phyloP scores from a whole-genome alignment of 495 filamentous ascomycete species.

The Aspergillus sclerotioniger region DNA sequence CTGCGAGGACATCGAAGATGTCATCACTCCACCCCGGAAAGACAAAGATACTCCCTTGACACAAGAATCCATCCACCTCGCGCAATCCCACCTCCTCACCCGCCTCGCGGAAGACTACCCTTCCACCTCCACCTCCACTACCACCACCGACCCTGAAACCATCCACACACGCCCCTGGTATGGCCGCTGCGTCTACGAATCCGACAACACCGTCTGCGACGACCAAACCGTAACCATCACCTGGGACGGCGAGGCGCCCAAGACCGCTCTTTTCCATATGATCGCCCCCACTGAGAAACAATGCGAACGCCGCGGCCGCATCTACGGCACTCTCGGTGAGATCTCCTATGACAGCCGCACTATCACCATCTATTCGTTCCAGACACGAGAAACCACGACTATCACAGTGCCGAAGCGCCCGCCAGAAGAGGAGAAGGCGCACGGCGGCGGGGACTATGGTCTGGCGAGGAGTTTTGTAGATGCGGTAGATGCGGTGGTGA shows the following conservation, averaged over 20 bases:
- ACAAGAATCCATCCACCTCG: constrained; percentile 11
- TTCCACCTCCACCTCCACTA: constrained; percentile 31
- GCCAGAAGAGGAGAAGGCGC: constrained; percentile 40
- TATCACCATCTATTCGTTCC: constrained; percentile 46
- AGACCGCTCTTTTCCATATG: constrained; percentile 92
- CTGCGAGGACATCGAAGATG: constrained; percentile 84
- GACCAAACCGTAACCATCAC: constrained; percentile 83
- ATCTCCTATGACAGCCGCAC: constrained; percentile 63
- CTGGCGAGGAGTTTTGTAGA: constrained; percentile 74
- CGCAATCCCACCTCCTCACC: constrained; percentile 30
- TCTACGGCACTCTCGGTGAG: constrained; percentile 86
- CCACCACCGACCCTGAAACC: constrained; percentile 42
- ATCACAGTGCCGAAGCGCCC: constrained; percentile 37
- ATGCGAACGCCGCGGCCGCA: constrained; percentile 74
- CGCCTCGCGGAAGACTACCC: constrained; percentile 69
- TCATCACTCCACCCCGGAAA: constrained; percentile 9
- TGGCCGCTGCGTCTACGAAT: constrained; percentile 90
- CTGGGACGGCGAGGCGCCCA: constrained; percentile 65
- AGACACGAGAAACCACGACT: constrained; percentile 19
- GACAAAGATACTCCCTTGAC: background rate
- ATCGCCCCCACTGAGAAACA: constrained; percentile 83
- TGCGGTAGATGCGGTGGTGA: constrained; percentile 79
- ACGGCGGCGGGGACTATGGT: constrained; percentile 88
- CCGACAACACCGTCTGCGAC: constrained; percentile 85
- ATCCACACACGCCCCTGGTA: constrained; percentile 74